Evolutionary conservation across 1,284 basidiomycete genomes (phyloP), one percentile per base, ranked within the genome.

Genomic region (Leccinum griseonigrum): DNA sequence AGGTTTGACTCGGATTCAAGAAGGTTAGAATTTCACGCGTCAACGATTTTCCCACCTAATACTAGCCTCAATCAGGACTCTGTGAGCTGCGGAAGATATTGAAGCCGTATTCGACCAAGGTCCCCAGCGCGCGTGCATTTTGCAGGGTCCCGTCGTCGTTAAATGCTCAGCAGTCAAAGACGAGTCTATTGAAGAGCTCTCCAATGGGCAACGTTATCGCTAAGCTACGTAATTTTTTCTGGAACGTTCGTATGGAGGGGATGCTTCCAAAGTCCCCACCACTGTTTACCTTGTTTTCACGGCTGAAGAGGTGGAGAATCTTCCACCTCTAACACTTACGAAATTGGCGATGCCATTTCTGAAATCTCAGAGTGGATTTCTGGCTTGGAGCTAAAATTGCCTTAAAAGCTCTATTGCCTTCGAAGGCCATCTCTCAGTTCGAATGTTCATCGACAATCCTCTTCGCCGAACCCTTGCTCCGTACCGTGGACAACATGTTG

Each of bases 71-170:
- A 61, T 59, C 74, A 95, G 92, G 96, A 98, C 77, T 98, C 96
- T 16, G 22, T 98, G 97, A 96, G 93, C 94, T 53, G 91, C 95
- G 6, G 97, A 99, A 77, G 97, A 99, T 74, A 95, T 99, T 68
- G 97, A 99, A 67, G 97, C 95, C 14, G 95, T 99, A 48, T 96
- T 98, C 70, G 97, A 98, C 77, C 95, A 96, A 78, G 96, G 97
- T 76, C 94, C 97, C 34, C 94, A 99, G 78, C 91, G 97, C 68
- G 96, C 99, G 43, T 97, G 95, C 75, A 97, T 99, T 70, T 85
- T 99, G 56, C 96, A 98, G 77, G 97, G 97, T 32, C 97, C 97
- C 13, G 91, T 99, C 58, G 96, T 97, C 2, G 94, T 87, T 65
- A 95, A 92, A 76, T 89, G 95, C 77, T 88, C 94, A 16, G 90